Percentiles rank a stretch among this genome's conserved stretches.
Evolutionary conservation across 2,329 filamentous ascomycete species (phyloP).

Genomic region (Botrytis hyacinthi): DNA sequence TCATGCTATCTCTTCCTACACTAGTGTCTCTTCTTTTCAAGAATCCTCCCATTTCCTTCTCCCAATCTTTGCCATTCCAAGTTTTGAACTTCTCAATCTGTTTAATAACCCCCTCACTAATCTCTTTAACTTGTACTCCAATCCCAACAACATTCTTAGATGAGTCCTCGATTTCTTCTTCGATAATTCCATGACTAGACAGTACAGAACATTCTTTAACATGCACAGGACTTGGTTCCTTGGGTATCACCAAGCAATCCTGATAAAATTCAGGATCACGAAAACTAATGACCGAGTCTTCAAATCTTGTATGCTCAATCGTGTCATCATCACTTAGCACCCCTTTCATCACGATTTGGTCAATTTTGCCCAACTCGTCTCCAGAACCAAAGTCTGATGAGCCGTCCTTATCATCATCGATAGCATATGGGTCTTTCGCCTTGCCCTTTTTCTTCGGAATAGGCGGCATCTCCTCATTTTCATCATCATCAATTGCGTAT

Average conservation of each 20-base stretch:
- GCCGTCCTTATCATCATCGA: slow-evolving; percentile 13
- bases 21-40: slow-evolving; percentile 11
- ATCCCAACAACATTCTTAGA: not conserved
- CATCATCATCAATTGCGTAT: not conserved
- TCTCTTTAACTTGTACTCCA: slow-evolving; percentile 6
- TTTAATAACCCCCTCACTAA: slow-evolving; percentile 6
- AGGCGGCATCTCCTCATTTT: slow-evolving; percentile 2
- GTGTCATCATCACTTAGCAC: slow-evolving; percentile 17
- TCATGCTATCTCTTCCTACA: slow-evolving; percentile 15
- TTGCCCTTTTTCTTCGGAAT: slow-evolving; percentile 6
- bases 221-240: slow-evolving; percentile 6
- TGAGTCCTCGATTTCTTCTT: not conserved
- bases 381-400: slow-evolving; percentile 13
- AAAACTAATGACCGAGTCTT: slow-evolving; percentile 26
- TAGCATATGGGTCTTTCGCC: not conserved
- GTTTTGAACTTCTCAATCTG: slow-evolving; percentile 31
- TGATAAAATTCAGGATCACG: slow-evolving; percentile 34
- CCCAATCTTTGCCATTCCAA: slow-evolving; percentile 36
- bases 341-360: slow-evolving; percentile 11
- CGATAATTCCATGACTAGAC: slow-evolving; percentile 11
- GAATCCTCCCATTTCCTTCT: slow-evolving; percentile 30
- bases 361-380: not conserved
- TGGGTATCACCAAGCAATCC: slow-evolving; percentile 29
- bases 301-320: not conserved
- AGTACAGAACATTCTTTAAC: slow-evolving; percentile 14